Conservation (phyloP, 2,329 filamentous ascomycete species). For the Xylariaceae sp. region DNA sequence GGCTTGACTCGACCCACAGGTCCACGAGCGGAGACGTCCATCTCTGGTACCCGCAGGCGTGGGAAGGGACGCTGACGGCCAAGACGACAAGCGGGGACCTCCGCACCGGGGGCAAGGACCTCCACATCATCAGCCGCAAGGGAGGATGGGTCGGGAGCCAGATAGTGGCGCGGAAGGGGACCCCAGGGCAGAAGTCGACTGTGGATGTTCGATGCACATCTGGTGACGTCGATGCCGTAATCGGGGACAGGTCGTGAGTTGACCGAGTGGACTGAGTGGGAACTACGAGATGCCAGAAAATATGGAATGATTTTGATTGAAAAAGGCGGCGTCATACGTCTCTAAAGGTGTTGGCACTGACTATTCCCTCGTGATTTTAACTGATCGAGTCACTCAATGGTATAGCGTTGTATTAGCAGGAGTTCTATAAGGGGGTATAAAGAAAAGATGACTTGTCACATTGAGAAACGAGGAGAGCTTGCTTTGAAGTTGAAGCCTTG, state of each 20-base stretch:
- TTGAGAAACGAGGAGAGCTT: no score
- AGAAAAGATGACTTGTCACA: no score
- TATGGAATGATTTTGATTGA: no score
- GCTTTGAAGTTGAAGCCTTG: no score
- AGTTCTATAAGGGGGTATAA: no score
- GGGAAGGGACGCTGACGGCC: constrained; percentile 43
- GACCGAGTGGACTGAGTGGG: neutral
- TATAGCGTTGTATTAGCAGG: no score
- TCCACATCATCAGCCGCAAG: constrained; percentile 33
- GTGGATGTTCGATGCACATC: constrained; percentile 29
- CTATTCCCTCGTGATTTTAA: no score
- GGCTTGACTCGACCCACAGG: constrained; percentile 38
- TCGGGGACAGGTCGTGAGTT: constrained; percentile 21
- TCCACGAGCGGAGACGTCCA: constrained; percentile 40
- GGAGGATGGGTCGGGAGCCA: constrained; percentile 31
- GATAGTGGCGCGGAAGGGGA: constrained; percentile 33
- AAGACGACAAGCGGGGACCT: constrained; percentile 38
- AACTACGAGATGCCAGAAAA: no score
- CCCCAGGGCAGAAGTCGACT: constrained; percentile 27
- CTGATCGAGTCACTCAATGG: no score
- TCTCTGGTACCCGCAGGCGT: constrained; percentile 42
- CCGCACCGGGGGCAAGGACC: constrained; percentile 36
- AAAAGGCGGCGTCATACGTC: no score
- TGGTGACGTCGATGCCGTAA: constrained; percentile 25
- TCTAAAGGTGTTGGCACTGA: no score